A percentile compares a stretch with the other conserved stretches of the same genome.
phyloP scores from a whole-genome alignment of 139 green algal genomes.

The Chlorella ohadii region DNA sequence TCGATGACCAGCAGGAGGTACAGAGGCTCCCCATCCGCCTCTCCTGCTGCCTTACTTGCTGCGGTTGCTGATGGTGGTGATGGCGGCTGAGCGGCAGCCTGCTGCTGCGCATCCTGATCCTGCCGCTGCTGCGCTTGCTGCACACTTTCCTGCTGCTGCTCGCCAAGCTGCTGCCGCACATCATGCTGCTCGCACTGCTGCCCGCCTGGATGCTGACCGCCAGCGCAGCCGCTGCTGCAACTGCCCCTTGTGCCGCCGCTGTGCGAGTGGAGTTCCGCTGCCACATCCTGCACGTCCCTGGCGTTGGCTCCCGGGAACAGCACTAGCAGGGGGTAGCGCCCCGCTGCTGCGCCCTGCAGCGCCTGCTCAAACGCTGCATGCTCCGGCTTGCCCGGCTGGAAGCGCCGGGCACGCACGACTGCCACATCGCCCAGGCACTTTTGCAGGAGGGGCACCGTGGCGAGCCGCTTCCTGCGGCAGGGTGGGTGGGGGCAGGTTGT shows the following conservation, averaged over 20 bases:
- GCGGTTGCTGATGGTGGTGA: not conserved
- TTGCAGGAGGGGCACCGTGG: constrained; percentile 15
- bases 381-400: not conserved
- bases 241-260: not conserved
- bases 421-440: constrained; percentile 5
- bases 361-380: not conserved
- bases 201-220: not conserved
- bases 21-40: not conserved
- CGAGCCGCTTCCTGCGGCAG: constrained; percentile 7
- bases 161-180: not conserved
- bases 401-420: not conserved
- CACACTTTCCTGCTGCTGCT: not conserved
- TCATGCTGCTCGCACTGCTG: not conserved
- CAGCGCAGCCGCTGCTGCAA: not conserved
- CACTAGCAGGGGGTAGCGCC: constrained; percentile 16
- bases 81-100: not conserved
- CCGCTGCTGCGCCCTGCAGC: constrained; percentile 4
- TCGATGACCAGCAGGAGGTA: constrained; percentile 22
- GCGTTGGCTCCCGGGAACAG: constrained; percentile 9
- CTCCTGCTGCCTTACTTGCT: not conserved
- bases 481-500: not conserved
- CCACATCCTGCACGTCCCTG: not conserved
- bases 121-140: not conserved
- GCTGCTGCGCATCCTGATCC: too few species aligned
- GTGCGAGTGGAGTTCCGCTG: not conserved